Evolutionary conservation across 768 basidiomycete species (phyloP).

Genomic region (Hericium erinaceus): DNA sequence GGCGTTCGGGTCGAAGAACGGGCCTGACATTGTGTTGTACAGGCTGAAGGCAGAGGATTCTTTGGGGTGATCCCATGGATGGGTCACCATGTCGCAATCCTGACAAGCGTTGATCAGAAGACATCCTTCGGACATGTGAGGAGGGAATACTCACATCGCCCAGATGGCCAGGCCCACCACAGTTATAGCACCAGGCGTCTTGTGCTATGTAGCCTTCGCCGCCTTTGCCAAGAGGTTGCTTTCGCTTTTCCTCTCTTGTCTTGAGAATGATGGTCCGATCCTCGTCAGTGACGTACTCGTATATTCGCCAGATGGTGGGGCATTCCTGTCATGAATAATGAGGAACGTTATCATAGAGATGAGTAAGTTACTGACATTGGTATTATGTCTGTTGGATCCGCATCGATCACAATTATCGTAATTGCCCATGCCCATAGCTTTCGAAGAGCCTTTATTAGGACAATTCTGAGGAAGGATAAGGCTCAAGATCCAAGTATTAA

Average conservation of each 20-base stretch:
- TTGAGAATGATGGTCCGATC: slow-evolving; percentile 37
- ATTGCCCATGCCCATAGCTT: slow-evolving; percentile 16
- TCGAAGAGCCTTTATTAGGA: slow-evolving; percentile 45
- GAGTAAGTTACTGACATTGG: slow-evolving; percentile 38
- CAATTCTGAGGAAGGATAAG: slow-evolving; percentile 40
- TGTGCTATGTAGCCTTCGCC: slow-evolving; percentile 70
- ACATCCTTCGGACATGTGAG: too few relatives aligned
- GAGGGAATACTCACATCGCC: slow-evolving; percentile 53
- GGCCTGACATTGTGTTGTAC: slow-evolving; percentile 52
- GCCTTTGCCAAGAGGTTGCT: slow-evolving; percentile 49
- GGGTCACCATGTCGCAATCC: slow-evolving; percentile 50
- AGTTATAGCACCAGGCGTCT: slow-evolving; percentile 80
- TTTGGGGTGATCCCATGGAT: slow-evolving; percentile 29
- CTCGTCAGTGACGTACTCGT: slow-evolving; percentile 55
- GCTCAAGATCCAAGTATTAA: not conserved
- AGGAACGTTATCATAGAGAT: not conserved
- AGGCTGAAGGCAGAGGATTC: slow-evolving; percentile 63
- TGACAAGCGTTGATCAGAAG: slow-evolving; percentile 15
- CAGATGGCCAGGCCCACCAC: slow-evolving; percentile 62
- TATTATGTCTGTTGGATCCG: slow-evolving; percentile 51
- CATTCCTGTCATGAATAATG: slow-evolving; percentile 51
- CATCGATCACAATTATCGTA: slow-evolving; percentile 60
- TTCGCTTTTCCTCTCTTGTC: slow-evolving; percentile 39
- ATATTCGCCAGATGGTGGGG: slow-evolving; percentile 74
- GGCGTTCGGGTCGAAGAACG: slow-evolving; percentile 37